Evolutionary conservation across 441 rosid species (phyloP).

Genomic region (Pelargonium fulgidum): DNA sequence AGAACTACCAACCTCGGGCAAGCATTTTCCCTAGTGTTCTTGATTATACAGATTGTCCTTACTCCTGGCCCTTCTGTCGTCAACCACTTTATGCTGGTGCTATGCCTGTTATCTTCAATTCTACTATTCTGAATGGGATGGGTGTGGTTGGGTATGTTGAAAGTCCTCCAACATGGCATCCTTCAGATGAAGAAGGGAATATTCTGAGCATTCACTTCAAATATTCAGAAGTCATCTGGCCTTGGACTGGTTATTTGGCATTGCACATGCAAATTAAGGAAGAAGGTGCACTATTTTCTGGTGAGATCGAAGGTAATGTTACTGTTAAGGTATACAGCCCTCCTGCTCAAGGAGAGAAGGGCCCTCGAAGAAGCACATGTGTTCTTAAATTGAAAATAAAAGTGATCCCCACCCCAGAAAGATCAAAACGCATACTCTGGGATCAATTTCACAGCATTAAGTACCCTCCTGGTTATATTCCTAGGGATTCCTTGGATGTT

Average conservation of each 20-base stretch:
- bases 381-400: constrained; percentile 70
- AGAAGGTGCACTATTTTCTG: constrained; percentile 80
- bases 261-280: constrained; percentile 95
- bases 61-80: constrained; percentile 96
- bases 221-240: constrained; percentile 85
- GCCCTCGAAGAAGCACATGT: constrained; percentile 59
- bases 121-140: constrained; percentile 92
- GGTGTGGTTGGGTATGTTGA: constrained; percentile 81
- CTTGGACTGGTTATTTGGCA: constrained; percentile 97
- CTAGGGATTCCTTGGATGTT: constrained; percentile 93
- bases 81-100: constrained; percentile 96
- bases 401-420: constrained; percentile 85
- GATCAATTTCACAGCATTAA: constrained; percentile 96
- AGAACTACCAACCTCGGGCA: constrained; percentile 82
- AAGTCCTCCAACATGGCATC: constrained; percentile 87
- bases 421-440: constrained; percentile 85
- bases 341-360: constrained; percentile 62
- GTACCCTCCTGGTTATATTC: constrained; percentile 98
- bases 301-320: constrained; percentile 83
- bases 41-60: constrained; percentile 87
- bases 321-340: constrained; percentile 65
- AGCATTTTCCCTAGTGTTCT: constrained; percentile 89
- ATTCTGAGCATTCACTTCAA: constrained; percentile 76
- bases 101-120: constrained; percentile 89
- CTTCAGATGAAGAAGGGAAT: constrained; percentile 81